Conservation (phyloP, 2,329 filamentous ascomycete species). For the Stachybotrys chartarum region DNA sequence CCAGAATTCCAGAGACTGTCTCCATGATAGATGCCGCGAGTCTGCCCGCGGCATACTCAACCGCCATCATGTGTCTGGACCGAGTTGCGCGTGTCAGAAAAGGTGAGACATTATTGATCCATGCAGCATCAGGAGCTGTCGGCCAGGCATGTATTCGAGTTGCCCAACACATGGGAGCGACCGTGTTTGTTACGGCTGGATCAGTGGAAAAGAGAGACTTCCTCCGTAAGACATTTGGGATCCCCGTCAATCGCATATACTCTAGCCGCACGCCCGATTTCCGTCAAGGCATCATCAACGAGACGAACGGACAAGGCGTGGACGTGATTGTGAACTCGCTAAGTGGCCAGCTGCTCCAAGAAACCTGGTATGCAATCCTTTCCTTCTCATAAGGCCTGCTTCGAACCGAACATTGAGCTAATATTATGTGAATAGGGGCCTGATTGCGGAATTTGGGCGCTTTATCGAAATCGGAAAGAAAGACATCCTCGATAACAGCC, state of each 20-base stretch:
- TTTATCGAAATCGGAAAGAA: constrained; percentile 29
- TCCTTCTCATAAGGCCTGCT: too few relatives aligned
- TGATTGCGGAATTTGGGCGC: constrained; percentile 22
- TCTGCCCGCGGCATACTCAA: not conserved
- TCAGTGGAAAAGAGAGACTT: constrained; percentile 17
- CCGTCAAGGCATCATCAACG: constrained; percentile 9
- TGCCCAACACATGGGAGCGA: constrained; percentile 9
- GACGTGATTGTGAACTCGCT: constrained; percentile 10
- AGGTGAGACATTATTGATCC: not conserved
- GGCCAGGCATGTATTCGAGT: constrained; percentile 17
- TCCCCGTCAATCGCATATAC: constrained; percentile 16
- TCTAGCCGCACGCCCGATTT: constrained; percentile 12
- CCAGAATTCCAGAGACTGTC: not conserved
- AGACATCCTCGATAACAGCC: constrained; percentile 13
- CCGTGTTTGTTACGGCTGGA: constrained; percentile 17
- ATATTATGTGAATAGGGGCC: too few relatives aligned
- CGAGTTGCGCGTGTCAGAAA: not conserved
- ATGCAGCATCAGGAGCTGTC: constrained; percentile 10
- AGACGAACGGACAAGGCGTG: constrained; percentile 7
- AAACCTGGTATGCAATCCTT: too few relatives aligned
- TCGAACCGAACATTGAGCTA: too few relatives aligned
- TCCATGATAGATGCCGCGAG: not conserved
- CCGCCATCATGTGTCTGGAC: not conserved
- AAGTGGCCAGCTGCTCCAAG: constrained; percentile 4
- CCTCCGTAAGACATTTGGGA: constrained; percentile 13